These are phyloP conservation scores for Tremellales sp. DNA, from an alignment of 1,284 basidiomycete genomes.

Conservation along the genomic window DNA sequence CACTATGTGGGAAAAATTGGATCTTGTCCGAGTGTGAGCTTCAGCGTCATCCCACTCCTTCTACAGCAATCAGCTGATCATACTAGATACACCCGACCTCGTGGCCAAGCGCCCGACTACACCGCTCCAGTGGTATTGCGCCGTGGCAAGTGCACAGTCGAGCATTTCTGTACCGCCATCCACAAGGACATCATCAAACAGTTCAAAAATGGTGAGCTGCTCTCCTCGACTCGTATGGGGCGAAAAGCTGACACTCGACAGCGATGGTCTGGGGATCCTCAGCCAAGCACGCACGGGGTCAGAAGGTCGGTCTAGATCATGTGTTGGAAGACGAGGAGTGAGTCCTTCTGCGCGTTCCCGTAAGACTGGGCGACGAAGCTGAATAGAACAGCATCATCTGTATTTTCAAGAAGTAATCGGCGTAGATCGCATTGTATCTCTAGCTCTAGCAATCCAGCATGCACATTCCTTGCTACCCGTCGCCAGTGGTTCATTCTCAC, in stretches of 20 bases:
- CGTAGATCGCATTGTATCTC: too few species aligned
- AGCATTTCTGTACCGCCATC: conserved; percentile 78
- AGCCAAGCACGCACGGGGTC: conserved; percentile 92
- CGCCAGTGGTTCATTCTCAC: too few species aligned
- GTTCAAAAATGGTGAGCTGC: conserved; percentile 37
- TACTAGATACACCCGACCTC: conserved; percentile 78
- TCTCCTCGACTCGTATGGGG: conserved; percentile 7
- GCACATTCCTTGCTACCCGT: too few species aligned
- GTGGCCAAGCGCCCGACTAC: conserved; percentile 88
- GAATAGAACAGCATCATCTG: conserved; percentile 41
- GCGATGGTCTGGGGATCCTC: conserved; percentile 55
- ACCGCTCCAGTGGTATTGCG: conserved; percentile 61
- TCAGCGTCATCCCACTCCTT: not conserved
- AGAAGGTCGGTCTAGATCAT: conserved; percentile 91
- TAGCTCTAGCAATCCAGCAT: too few species aligned
- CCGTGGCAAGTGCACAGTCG: conserved; percentile 60
- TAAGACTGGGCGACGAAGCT: not conserved
- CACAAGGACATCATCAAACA: conserved; percentile 50
- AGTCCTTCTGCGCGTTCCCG: conserved; percentile 9
- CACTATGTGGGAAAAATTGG: conserved; percentile 81
- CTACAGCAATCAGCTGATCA: not conserved
- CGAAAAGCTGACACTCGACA: conserved; percentile 48
- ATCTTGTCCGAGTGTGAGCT: conserved; percentile 74
- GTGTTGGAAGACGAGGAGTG: conserved; percentile 79
- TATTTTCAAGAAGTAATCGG: conserved; percentile 43